Evolutionary conservation across 331 rosid genomes (phyloP).

Genomic region (Pyracantha coccinea): DNA sequence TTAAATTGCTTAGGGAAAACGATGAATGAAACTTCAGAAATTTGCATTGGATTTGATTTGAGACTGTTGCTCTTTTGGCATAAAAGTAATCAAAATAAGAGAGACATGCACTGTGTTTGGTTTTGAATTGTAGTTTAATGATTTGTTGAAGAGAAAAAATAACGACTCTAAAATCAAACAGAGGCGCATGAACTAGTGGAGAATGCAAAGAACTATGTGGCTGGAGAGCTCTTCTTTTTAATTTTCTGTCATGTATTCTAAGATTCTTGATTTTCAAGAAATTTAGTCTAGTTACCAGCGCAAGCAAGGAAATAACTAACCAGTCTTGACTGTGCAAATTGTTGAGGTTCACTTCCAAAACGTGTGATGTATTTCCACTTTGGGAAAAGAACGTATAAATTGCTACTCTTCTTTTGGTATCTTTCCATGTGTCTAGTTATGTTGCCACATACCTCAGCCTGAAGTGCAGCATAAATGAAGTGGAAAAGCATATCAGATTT

Average conservation of each 20-base stretch:
- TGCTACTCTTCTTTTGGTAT: not conserved
- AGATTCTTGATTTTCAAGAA: too few relatives aligned
- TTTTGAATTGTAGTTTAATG: not conserved
- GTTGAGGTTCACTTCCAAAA: not conserved
- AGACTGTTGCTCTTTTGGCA: not conserved
- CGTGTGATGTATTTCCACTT: not conserved
- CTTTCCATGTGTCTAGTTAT: not conserved
- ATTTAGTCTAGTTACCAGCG: not conserved
- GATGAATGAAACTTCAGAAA: not conserved
- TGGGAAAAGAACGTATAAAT: not conserved
- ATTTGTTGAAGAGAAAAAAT: too few relatives aligned
- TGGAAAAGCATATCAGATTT: not conserved
- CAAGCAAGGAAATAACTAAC: not conserved
- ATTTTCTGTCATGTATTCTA: too few relatives aligned
- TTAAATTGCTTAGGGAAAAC: not conserved
- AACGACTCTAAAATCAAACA: too few relatives aligned
- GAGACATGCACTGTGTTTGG: not conserved
- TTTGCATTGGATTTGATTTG: not conserved
- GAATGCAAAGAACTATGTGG: too few relatives aligned
- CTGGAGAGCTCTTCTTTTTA: too few relatives aligned
- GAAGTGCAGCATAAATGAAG: not conserved
- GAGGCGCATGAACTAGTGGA: too few relatives aligned
- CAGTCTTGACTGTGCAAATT: not conserved
- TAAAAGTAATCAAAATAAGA: not conserved
- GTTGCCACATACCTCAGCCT: not conserved